Base-by-base conservation (phyloP, 306 rosid genomes). In the Betula pendula region DNA sequence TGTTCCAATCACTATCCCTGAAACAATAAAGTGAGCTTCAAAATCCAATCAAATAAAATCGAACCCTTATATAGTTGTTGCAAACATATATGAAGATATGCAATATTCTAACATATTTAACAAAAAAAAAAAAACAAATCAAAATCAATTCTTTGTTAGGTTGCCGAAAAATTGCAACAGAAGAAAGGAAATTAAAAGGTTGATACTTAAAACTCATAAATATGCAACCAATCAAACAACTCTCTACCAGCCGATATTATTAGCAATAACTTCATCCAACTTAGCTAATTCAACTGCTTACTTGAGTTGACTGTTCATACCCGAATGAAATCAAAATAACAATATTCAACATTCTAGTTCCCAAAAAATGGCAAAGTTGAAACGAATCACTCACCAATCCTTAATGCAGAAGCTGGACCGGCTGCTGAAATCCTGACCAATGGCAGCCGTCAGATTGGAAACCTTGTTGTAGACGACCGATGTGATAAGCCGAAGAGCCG, bases 1-100 rank as follows among this genome's bases (percentile, higher is more conserved):
- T 87, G 73, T 87, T 84, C 99, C 99, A 96, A 74, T 96, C 99
- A 81, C 82, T 89, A 72, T 92, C 90, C 85, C 99, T 96, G 81
- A 74, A 84, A 83, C 50, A 77, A 77, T 27, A 79, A 82, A 78
- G 43, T 42, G 47, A 12, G 38, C 74, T 59, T 68, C 75, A 77
- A 76, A 77, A n/a, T 69, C 48, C 72, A 72, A 43, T 22, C 35
- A 38, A 38, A 8, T 16, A 40, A 50, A 71, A 70, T 70, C 27
- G 50, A n/a, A 58, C 20, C 40, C 44, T 4, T n/a, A n/a, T n/a
- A 35, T 8, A 33, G 24, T 16, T 19, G 11, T 2, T 31, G 68
- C 6, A 31, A 29, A 31, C 66, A 59, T 11, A 62, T 15, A 6
- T 5, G n/a, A 31, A 29, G 10, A 62, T 31, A 6, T 3, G 17